Base-by-base conservation (phyloP, 495 filamentous ascomycete species). In the Xylaria nigripes region DNA sequence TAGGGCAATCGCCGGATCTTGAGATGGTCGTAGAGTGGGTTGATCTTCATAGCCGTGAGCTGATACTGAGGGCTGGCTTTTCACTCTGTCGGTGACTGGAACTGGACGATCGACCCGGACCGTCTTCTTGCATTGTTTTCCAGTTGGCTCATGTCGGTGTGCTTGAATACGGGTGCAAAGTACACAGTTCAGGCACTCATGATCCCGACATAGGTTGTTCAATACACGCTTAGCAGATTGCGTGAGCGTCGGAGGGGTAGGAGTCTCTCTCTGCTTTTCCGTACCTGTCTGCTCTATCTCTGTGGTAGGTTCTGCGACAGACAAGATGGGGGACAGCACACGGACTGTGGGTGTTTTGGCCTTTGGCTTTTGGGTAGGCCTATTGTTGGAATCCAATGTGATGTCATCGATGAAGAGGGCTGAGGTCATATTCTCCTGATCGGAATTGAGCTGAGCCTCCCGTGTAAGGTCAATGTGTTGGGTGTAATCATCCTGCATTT, bases 11-110 rank as follows among this genome's bases (percentile, higher is more conserved):
- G 75, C 81, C 0, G 90, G 90, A 1, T 82, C 63, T 63, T 87
- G 83, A 2, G 87, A 77, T 3, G 90, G 90, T 3, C 89, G 86
- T 53, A 93, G 64, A 1, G 89, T 94, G 7, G 81, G 82, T 40
- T 91, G 84, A 16, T 86, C 81, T 51, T 85, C 81, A 58, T 81
- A 76, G 8, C 63, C 61, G 41, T 66, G 68, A 16, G 72, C 7
- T 10, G 67, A 42, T 72, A 66, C 6, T 74, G 76, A 30, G 1
- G 16, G 8, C 29, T 29, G 18, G 2, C 19, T 32, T 16, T 43
- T 46, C 68, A 79, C 76, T 49, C 86, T 82, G 45, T 86, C 78
- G 0, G 86, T 85, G 40, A 87, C 86, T 1, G 88, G 86, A 34
- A 87, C 63, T 0, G 86, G 87, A 53, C 82, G 85, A 36, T 83